Conservation (phyloP, 225 moss, liverwort and hornwort species). For the Pseudoscleropodium purum region DNA sequence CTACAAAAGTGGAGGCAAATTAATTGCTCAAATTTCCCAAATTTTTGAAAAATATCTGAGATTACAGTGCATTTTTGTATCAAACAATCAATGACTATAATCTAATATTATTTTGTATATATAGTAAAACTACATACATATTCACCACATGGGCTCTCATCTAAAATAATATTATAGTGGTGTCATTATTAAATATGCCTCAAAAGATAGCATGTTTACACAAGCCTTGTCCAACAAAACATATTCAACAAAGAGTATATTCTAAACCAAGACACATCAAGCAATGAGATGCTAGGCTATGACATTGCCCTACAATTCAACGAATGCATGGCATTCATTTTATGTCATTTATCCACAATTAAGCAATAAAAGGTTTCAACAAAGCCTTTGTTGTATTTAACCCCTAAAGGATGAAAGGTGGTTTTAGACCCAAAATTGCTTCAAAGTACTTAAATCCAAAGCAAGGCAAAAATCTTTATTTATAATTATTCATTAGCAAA, state of each 20-base stretch:
- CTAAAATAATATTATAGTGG: neutral
- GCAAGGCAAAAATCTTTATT: no score
- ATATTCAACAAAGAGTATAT: neutral
- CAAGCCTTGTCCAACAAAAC: neutral
- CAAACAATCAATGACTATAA: neutral
- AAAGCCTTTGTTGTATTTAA: neutral
- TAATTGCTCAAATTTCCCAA: neutral
- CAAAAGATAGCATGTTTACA: neutral
- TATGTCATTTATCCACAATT: neutral
- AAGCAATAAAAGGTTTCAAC: rapidly evolving
- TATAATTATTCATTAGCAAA: no score
- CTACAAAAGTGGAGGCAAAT: no score
- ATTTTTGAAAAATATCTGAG: neutral
- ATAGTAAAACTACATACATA: neutral
- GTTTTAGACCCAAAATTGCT: no score
- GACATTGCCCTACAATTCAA: neutral
- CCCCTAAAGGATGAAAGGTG: no score
- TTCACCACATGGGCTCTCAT: rapidly evolving
- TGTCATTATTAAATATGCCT: neutral
- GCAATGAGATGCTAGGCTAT: neutral
- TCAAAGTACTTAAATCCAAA: no score
- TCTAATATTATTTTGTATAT: neutral
- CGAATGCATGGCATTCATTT: rapidly evolving
- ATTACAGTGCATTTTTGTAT: neutral
- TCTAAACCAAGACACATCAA: neutral